Evolutionary conservation across 1,284 basidiomycete species (phyloP).

Genomic region (Cutaneotrichosporon spelunceum): DNA sequence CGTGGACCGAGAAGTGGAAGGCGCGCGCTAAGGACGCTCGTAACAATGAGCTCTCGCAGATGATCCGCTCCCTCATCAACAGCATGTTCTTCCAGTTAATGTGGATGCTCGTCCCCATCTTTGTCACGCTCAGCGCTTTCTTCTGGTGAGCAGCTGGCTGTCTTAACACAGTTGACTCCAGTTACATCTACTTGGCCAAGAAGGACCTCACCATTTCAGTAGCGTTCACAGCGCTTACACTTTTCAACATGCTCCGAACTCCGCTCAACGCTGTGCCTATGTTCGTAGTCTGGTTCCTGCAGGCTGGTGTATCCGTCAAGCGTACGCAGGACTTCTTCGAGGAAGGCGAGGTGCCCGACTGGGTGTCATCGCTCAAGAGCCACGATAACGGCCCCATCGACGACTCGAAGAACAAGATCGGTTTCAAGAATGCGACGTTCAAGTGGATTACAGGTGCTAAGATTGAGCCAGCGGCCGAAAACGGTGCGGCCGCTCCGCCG

Average conservation of each 20-base stretch:
- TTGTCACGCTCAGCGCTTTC: slow-evolving; percentile 51
- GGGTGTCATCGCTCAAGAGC: slow-evolving; percentile 64
- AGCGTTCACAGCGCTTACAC: slow-evolving; percentile 52
- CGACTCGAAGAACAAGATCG: slow-evolving; percentile 58
- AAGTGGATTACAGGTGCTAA: slow-evolving; percentile 64
- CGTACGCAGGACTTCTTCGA: slow-evolving; percentile 75
- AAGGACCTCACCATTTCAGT: slow-evolving; percentile 50
- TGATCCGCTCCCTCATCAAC: slow-evolving; percentile 43
- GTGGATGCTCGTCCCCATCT: slow-evolving; percentile 44
- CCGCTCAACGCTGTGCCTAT: slow-evolving; percentile 54
- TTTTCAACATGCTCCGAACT: slow-evolving; percentile 54
- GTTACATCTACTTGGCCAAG: slow-evolving; percentile 50
- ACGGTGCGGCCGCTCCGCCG: no score
- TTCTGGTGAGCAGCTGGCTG: slow-evolving; percentile 36
- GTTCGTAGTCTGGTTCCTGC: slow-evolving; percentile 41
- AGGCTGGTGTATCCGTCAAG: slow-evolving; percentile 71
- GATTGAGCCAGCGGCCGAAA: no score
- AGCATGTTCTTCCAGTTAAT: slow-evolving; percentile 35
- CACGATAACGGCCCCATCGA: slow-evolving; percentile 20
- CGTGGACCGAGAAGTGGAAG: slow-evolving; percentile 51
- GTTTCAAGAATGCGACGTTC: slow-evolving; percentile 63
- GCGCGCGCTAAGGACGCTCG: slow-evolving; percentile 44
- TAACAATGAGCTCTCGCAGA: slow-evolving; percentile 42
- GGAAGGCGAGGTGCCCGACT: slow-evolving; percentile 74
- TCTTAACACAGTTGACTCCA: slow-evolving; percentile 17